Evolutionary conservation across 768 basidiomycete genomes (phyloP), one percentile per base, ranked within the genome.

Genomic region (Cystobasidium ongulense): DNA sequence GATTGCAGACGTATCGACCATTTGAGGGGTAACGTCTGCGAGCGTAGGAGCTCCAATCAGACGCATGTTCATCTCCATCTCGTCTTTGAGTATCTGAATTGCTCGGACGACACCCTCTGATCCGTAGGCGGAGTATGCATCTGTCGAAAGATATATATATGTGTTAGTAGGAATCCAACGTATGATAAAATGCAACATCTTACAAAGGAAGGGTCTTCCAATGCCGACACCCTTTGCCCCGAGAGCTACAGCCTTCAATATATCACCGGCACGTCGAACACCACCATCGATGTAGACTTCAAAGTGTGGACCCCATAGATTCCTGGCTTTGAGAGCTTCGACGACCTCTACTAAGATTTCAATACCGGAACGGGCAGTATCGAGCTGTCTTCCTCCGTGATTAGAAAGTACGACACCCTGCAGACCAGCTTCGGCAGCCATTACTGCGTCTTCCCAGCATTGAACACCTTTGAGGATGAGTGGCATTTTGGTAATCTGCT

Each of bases 61-160:
- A 18, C 94, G 88, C 86, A 97, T 86, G 82, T 95, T 93, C 95
- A 98, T 97, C 84, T 94, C 91, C 78, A 99, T 92, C 81, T 99
- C 95, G 77, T 94, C 91, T 92, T 97, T 79, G 10, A 74, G 7
- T 63, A 95, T 90, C 77, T 90, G 86, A 66, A 96, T 78, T 0
- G 91, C 90, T 76, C 86, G 87, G 66, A 90, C 88, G 29, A 95
- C 89, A 10, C 95, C 95, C 29, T 91, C 90, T 59, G 85, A 83
- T 0, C 95, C 95, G 80, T 96, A 97, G 0, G 90, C 84, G 8
- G 88, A 92, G 82, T 89, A 93, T 0, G 92, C 88, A 79, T 93
- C 95, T 41, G 93, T 77, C 82, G 93, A 91, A 13, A 91, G n/a
- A n/a, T n/a, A n/a, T n/a, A 90, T 27, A 93, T 85, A n/a, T 27